These are phyloP conservation scores for Entomortierella lignicola DNA, from an alignment of 192 early-diverging fungal species.

Conservation along the genomic window DNA sequence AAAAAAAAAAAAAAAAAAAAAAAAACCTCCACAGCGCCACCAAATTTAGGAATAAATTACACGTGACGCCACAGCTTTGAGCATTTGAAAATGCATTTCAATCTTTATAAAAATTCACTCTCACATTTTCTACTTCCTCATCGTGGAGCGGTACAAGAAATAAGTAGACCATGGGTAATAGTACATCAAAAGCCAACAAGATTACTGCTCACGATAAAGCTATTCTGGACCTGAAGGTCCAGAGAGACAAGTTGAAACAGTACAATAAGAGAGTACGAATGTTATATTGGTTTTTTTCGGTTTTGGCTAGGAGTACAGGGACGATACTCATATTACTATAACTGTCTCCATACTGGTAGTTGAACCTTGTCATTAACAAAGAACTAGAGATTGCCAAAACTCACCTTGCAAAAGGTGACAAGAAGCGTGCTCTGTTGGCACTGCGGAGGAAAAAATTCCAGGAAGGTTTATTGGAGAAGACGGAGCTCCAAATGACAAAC, in stretches of 20 bases:
- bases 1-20: neutral
- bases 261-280: constrained; percentile 87
- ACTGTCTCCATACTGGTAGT: constrained; percentile 55
- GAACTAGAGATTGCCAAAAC: constrained; percentile 85
- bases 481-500: constrained; percentile 88
- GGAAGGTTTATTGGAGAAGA: constrained; percentile 85
- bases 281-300: neutral
- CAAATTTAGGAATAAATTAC: too few species aligned
- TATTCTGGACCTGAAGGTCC: constrained; percentile 94
- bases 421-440: constrained; percentile 85
- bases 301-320: too few species aligned
- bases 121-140: neutral
- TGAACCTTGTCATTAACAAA: constrained; percentile 81
- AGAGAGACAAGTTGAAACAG: constrained; percentile 92
- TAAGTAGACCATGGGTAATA: neutral
- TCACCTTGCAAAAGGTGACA: constrained; percentile 80
- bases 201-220: constrained; percentile 93
- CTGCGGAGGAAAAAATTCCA: constrained; percentile 98
- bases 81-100: too few species aligned
- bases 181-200: constrained; percentile 52
- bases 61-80: too few species aligned
- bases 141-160: neutral
- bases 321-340: neutral
- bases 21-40: too few species aligned
- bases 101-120: too few species aligned